Conservation (phyloP, 2,329 filamentous ascomycete species). For the Monosporascus sp. region DNA sequence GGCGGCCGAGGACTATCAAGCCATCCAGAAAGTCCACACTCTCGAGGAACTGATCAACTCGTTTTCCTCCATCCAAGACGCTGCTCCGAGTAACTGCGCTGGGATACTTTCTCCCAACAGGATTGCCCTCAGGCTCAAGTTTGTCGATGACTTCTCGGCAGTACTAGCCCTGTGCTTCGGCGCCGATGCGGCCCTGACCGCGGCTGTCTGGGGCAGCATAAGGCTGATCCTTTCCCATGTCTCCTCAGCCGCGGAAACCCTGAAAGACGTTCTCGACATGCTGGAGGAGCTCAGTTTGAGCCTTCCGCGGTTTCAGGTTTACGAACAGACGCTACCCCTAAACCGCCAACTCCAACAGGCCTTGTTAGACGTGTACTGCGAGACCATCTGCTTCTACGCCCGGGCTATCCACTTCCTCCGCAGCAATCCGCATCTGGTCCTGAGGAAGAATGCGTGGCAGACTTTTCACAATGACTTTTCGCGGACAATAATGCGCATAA, state of each 20-base stretch:
- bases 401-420: conserved; percentile 27
- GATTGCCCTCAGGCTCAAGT: conserved; percentile 18
- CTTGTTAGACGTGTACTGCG: conserved; percentile 25
- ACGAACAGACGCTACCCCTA: conserved; percentile 22
- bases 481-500: conserved; percentile 14
- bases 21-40: conserved; percentile 11
- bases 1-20: conserved; percentile 7
- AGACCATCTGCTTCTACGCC: conserved; percentile 28
- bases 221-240: conserved; percentile 19
- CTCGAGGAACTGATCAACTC: conserved; percentile 17
- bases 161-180: conserved; percentile 21
- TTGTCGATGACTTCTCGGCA: conserved; percentile 24
- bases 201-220: conserved; percentile 24
- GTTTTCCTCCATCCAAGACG: conserved; percentile 1
- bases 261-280: conserved; percentile 23
- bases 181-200: conserved; percentile 21
- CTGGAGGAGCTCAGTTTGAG: conserved; percentile 23
- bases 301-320: conserved; percentile 22
- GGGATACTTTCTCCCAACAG: conserved; percentile 9
- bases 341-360: conserved; percentile 18
- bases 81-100: not conserved
- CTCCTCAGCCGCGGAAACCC: conserved; percentile 17
- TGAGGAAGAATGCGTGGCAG: conserved; percentile 18
- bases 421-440: conserved; percentile 18
- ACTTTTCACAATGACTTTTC: conserved; percentile 18